Evolutionary conservation across 305 asterid species (phyloP), one percentile per base, ranked within the genome.

Genomic region (Monarda citriodora): DNA sequence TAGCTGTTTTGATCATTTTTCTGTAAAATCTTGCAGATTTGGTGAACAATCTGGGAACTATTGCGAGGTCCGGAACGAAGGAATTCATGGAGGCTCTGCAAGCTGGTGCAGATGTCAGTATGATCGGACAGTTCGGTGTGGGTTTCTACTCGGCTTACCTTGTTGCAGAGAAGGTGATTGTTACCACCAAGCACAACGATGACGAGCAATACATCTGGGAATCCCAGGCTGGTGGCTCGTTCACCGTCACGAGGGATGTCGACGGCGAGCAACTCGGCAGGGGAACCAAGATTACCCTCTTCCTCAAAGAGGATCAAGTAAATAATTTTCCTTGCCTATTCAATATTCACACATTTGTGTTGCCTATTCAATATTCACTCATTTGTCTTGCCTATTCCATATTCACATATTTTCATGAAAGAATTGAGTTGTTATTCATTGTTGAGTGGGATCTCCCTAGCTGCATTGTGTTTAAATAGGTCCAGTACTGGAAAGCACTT

Each of bases 21-120:
- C 21, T 17, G 7, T 37, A 50, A 1, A 23, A 38, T 29, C 38
- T 3, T 29, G 37, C 73, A 84, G 88, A 84, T 57, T 62, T 84
- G 86, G 91, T 84, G 63, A 84, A 84, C 76, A 76, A 84, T 25
- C 7, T 80, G 71, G 86, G 90, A 7, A 83, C 89, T 3, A 79
- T 84, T 66, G 91, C 91, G 23, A 78, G 85, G 61, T 84, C 88
- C 3, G 91, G 91, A 1, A 80, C 91, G 3, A 83, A 80, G 71
- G 91, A 84, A 31, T 84, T 84, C 63, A 83, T 80, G 91, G 87
- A 83, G 64, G 85, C 87, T 4, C 59, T 83, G 74, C 84, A 80
- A 55, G 90, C 87, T 2, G 90, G 85, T 29, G 90, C 87, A 9
- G 85, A 77, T 69, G 90, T 83, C n/a, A 80, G 87, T 67, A 82